A percentile compares a stretch with the other conserved stretches of the same genome.
phyloP scores from a whole-genome alignment of 257 asterid genomes.

The Euphrasia confusa region DNA sequence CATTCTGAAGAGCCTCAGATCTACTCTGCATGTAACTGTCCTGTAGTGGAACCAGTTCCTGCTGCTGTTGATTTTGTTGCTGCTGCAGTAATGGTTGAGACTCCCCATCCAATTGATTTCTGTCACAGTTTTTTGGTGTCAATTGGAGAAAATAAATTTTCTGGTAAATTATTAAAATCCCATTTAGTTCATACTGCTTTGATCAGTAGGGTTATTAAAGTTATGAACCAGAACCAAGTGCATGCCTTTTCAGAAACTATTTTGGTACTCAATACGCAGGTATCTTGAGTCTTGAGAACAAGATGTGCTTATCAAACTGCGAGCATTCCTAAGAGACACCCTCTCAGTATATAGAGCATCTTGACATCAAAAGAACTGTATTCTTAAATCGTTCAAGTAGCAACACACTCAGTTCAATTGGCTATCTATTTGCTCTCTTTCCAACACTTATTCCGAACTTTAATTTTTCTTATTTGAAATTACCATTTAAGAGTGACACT shows the following conservation, averaged over 20 bases:
- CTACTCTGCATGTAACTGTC: conserved; percentile 82
- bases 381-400: too few species aligned
- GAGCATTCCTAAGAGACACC: too few species aligned
- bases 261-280: not conserved
- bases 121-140: conserved; percentile 21
- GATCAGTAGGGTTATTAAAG: not conserved
- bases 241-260: conserved; percentile 10
- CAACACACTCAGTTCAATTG: too few species aligned
- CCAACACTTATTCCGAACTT: too few species aligned
- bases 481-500: too few species aligned
- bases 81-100: conserved; percentile 65
- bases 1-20: conserved; percentile 73
- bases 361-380: too few species aligned
- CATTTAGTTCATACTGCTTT: not conserved
- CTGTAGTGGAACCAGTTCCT: conserved; percentile 63
- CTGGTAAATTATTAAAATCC: not conserved
- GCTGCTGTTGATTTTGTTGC: conserved; percentile 53
- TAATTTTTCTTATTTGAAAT: too few species aligned
- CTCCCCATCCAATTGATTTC: conserved; percentile 49
- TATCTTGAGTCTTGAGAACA: conserved; percentile 9
- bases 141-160: not conserved
- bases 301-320: conserved; percentile 8
- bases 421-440: too few species aligned
- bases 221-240: not conserved
- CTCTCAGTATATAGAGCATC: too few species aligned